A percentile compares a stretch with the other conserved stretches of the same genome.
phyloP scores from a whole-genome alignment of 1,139 yeast genomes.

The Kodamaea derodonti region DNA sequence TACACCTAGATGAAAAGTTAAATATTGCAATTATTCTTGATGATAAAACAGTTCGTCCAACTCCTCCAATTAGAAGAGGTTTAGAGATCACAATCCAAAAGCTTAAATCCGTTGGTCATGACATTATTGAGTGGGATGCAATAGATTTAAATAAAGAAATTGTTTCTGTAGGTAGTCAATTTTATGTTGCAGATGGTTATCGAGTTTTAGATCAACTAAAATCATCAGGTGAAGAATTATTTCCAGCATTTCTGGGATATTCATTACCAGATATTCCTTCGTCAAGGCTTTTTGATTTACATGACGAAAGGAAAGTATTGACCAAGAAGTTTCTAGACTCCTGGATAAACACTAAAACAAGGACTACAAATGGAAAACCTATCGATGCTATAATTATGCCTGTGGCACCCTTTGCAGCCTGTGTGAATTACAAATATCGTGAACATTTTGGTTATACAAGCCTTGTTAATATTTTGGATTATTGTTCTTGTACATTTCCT shows the following conservation, averaged over 20 bases:
- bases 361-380: constrained; percentile 35
- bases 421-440: constrained; percentile 34
- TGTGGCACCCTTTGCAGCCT: constrained; percentile 43
- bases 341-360: constrained; percentile 27
- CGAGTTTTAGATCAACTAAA: constrained; percentile 20
- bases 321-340: constrained; percentile 34
- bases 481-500: constrained; percentile 55
- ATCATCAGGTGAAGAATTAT: constrained; percentile 38
- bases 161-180: constrained; percentile 31
- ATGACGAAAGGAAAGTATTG: constrained; percentile 25
- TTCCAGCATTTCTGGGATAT: constrained; percentile 31
- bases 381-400: constrained; percentile 49
- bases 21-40: constrained; percentile 28
- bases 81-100: constrained; percentile 16
- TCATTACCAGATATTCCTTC: constrained; percentile 25
- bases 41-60: constrained; percentile 31
- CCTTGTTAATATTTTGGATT: constrained; percentile 56
- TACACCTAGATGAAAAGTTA: constrained; percentile 20
- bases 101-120: constrained; percentile 48
- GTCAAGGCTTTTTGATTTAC: constrained; percentile 39
- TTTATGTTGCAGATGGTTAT: constrained; percentile 47
- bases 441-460: constrained; percentile 47
- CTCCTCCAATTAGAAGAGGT: constrained; percentile 33
- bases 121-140: constrained; percentile 55
- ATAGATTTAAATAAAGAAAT: constrained; percentile 29